Percentiles rank a stretch among this genome's conserved stretches.
These are phyloP conservation scores for Pontederia paniculata DNA, from an alignment of 176 grass and related monocot genomes.

Conservation along the genomic window DNA sequence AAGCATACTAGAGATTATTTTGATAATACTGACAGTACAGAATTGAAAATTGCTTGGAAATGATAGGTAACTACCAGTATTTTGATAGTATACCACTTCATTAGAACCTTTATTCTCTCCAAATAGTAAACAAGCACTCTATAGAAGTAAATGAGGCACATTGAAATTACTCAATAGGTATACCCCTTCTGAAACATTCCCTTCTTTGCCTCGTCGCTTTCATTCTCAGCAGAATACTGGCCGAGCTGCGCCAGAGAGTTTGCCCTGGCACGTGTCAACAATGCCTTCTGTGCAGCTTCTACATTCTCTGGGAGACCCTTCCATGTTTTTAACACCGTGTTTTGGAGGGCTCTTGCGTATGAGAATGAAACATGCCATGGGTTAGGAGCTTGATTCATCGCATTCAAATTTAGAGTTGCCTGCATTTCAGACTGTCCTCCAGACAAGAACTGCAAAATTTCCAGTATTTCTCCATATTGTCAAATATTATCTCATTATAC, in stretches of 20 bases:
- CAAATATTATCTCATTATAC: background rate
- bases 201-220: slow-evolving; percentile 1
- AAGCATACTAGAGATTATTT: no score
- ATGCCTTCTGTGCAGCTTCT: background rate
- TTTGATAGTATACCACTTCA: no score
- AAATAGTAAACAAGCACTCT: no score
- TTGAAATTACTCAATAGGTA: background rate
- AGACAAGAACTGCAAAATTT: slow-evolving; percentile 1
- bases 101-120: no score
- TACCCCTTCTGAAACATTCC: slow-evolving; percentile 12
- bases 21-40: no score
- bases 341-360: slow-evolving; percentile 10
- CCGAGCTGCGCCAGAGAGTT: slow-evolving; percentile 9
- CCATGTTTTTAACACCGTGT: slow-evolving; percentile 11
- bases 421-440: slow-evolving; percentile 14
- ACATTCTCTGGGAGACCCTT: slow-evolving; percentile 4
- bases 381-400: slow-evolving; percentile 3
- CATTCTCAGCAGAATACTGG: background rate
- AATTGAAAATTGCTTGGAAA: no score
- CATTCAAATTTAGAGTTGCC: slow-evolving; percentile 8
- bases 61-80: no score
- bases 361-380: slow-evolving; percentile 13
- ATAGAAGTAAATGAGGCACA: no score
- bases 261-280: slow-evolving; percentile 1
- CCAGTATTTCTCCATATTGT: no score